Base-by-base conservation (phyloP, 139 green algal genomes). In the Chlamydomonas eustigma region DNA sequence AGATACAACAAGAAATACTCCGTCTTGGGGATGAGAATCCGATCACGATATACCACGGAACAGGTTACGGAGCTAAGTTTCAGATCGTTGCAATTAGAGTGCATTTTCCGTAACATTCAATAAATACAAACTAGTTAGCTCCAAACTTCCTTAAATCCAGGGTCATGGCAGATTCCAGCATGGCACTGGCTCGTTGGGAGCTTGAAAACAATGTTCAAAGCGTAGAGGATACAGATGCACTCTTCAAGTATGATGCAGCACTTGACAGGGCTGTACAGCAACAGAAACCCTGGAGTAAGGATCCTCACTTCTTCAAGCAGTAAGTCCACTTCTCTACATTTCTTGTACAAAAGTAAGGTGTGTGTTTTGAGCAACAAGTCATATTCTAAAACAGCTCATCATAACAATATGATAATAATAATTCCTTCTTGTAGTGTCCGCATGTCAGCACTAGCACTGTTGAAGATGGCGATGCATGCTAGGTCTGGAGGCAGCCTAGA, bases 381-480 rank as follows among this genome's bases (percentile, higher is more conserved):
- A n/a, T n/a, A n/a, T n/a, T n/a, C n/a, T n/a, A n/a, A n/a, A n/a
- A n/a, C n/a, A n/a, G n/a, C n/a, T n/a, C n/a, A n/a, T n/a, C n/a
- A n/a, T n/a, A n/a, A n/a, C n/a, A n/a, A n/a, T n/a, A n/a, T n/a
- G n/a, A n/a, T n/a, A n/a, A n/a, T n/a, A n/a, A n/a, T n/a, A n/a
- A n/a, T n/a, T n/a, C n/a, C n/a, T n/a, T n/a, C n/a, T n/a, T 18
- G 44, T 83, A 97, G 92, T 50, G 95, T 97, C 30, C 78, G 85
- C 2, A 92, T 99, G 44, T 98, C 94, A 0, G 94, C 94, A 1
- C 84, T 98, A 37, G 94, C 95, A 1, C 81, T 99, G 39, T 82
- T 99, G 4, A 98, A 99, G 80, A 99, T 99, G 80, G 90, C 93
- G 0, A 97, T 98, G 90, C 95, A 99, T 77, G 92, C 93, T 5